Base-by-base conservation (phyloP, 2,329 filamentous ascomycete species). In the Monosporascus sp. region DNA sequence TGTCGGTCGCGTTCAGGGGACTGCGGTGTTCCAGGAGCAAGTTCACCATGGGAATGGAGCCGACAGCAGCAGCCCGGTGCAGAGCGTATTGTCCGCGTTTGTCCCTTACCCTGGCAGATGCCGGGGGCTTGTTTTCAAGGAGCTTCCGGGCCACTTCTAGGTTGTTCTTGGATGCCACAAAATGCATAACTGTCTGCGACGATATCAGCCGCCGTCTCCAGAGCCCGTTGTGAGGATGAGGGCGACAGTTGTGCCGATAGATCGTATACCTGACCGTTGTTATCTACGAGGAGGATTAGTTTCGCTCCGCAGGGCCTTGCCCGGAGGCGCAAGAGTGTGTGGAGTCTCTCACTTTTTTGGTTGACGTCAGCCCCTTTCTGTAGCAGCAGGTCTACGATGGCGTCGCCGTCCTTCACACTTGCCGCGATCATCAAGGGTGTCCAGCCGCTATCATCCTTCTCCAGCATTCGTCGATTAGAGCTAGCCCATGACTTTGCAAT, bases 11-110 rank as follows among this genome's bases (percentile, higher is more conserved):
- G 70, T 96, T 90, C 24, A 97, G 67, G 0, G 93, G 92, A 59
- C 90, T 96, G 60, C 78, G 79, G 61, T 89, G 82, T 63, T 89
- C 83, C 17, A 97, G 74, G 15, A 99, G 74, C 38, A 96, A 73
- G 62, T 85, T 88, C 48, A 96, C 78, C 74, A 99, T 91, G 5
- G 93, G 91, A n/a, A 88, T 82, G 4, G 88, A 93, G 7, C 95
- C 95, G 3, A 91, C 84, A 3, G 94, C 93, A 0, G 94, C 93
- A 3, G 94, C 94, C 18, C 94, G 85, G 71, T 99, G 95, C 26
- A 99, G 80, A 7, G 95, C 82, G 53, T 97, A 84, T 68, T 97
- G 93, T n/a, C 90, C 89, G 31, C 91, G 82, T 65, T 84, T 88
- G 68, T 99, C 94, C 58, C 89, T 89, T 2, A 92, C 79, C 26